These are phyloP conservation scores for Boechera retrofracta DNA, from an alignment of 345 rosid species.

Conservation along the genomic window DNA sequence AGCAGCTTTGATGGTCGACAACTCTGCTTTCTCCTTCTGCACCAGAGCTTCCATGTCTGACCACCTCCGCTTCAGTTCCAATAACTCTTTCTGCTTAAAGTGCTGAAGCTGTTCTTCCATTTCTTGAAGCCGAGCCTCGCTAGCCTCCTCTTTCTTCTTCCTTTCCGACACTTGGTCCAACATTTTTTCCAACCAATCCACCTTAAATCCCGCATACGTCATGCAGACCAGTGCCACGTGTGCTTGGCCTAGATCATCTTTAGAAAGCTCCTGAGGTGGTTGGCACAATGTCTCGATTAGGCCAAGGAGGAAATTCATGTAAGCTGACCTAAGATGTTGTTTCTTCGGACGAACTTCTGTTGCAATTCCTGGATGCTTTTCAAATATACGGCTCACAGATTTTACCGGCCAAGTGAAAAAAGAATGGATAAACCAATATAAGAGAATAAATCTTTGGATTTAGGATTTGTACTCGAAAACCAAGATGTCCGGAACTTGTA, in stretches of 20 bases:
- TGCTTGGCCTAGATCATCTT: neutral
- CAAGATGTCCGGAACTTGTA: too few species aligned
- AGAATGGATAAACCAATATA: neutral
- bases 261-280: neutral
- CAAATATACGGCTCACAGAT: neutral
- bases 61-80: neutral
- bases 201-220: conserved; percentile 9
- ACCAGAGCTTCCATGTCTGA: conserved; percentile 1
- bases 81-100: neutral
- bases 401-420: neutral
- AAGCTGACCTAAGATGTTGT: neutral
- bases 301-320: neutral
- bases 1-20: neutral
- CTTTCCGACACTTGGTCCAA: neutral
- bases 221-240: neutral
- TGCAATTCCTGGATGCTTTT: conserved; percentile 1
- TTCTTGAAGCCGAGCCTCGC: neutral
- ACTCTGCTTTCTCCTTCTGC: neutral
- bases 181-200: conserved; percentile 25
- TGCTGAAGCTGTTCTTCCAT: neutral
- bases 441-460: too few species aligned
- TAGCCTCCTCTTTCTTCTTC: neutral
- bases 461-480: too few species aligned
- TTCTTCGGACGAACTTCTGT: neutral
- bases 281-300: neutral